Evolutionary conservation across 306 rosid genomes (phyloP).

Genomic region (Malus orientalis): DNA sequence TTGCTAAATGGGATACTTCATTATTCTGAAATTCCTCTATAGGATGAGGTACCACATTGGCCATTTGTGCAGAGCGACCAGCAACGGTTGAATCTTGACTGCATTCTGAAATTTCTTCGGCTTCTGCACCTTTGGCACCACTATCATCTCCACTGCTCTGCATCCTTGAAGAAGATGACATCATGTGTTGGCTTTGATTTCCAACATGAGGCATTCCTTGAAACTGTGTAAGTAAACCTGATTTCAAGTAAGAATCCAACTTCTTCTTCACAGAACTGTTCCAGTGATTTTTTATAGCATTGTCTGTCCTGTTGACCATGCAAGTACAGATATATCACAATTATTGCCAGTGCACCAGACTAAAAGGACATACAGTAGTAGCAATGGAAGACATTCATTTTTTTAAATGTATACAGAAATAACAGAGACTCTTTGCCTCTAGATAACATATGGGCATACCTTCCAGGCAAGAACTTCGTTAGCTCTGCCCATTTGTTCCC

Average conservation of each 20-base stretch:
- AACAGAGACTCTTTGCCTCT: neutral
- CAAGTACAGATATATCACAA: conserved; percentile 16
- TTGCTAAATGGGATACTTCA: conserved; percentile 43
- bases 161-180: conserved; percentile 56
- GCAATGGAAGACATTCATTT: neutral
- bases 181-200: conserved; percentile 41
- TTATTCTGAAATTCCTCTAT: conserved; percentile 43
- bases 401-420: neutral
- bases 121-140: conserved; percentile 50
- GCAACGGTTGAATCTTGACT: conserved; percentile 75
- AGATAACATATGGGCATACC: conserved; percentile 33
- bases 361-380: neutral
- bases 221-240: conserved; percentile 70
- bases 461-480: conserved; percentile 88
- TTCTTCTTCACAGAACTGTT: conserved; percentile 98
- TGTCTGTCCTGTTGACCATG: conserved; percentile 89
- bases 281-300: conserved; percentile 98
- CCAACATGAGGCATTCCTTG: conserved; percentile 53
- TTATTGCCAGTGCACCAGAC: neutral
- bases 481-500: conserved; percentile 99
- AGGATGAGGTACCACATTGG: conserved; percentile 30
- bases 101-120: conserved; percentile 78
- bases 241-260: conserved; percentile 91
- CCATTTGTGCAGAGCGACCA: conserved; percentile 34
- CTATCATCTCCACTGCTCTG: conserved; percentile 66